phyloP scores from a whole-genome alignment of 148 eudicot genomes.

The Oxyria digyna region DNA sequence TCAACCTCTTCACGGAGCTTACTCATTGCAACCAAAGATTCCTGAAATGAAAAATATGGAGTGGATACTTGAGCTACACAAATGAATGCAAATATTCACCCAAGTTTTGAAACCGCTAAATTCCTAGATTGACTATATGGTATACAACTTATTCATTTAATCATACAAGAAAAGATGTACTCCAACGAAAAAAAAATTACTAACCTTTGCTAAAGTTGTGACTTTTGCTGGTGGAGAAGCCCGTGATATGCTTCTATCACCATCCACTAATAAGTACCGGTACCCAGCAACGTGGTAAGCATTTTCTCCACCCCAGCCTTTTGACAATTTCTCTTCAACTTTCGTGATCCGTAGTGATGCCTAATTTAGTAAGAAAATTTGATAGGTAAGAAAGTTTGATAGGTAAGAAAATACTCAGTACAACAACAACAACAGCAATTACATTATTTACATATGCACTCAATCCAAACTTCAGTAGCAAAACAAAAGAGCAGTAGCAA shows the following conservation, averaged over 20 bases:
- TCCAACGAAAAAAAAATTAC: not conserved
- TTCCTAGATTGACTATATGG: not conserved
- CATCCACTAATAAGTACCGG: conserved; percentile 78
- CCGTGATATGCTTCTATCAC: conserved; percentile 71
- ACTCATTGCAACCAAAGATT: conserved; percentile 70
- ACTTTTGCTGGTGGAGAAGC: conserved; percentile 87
- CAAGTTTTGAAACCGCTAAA: not conserved
- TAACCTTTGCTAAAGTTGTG: conserved; percentile 79
- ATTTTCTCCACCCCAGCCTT: conserved; percentile 99
- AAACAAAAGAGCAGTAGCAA: not conserved
- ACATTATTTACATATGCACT: not conserved
- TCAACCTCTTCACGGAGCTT: conserved; percentile 88
- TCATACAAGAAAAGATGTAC: not conserved
- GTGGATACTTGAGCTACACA: not conserved
- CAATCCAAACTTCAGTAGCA: not conserved
- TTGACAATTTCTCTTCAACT: conserved; percentile 85
- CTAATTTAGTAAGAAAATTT: conserved; percentile 20
- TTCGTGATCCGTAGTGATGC: conserved; percentile 64
- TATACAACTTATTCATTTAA: not conserved
- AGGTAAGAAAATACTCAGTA: not conserved
- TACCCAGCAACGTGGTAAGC: conserved; percentile 95
- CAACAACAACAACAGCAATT: not conserved
- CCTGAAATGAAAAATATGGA: conserved; percentile 26
- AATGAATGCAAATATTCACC: too few relatives aligned
- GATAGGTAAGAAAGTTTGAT: not conserved